phyloP scores from a whole-genome alignment of 2,329 filamentous ascomycete genomes.

The Byssothecium circinans region DNA sequence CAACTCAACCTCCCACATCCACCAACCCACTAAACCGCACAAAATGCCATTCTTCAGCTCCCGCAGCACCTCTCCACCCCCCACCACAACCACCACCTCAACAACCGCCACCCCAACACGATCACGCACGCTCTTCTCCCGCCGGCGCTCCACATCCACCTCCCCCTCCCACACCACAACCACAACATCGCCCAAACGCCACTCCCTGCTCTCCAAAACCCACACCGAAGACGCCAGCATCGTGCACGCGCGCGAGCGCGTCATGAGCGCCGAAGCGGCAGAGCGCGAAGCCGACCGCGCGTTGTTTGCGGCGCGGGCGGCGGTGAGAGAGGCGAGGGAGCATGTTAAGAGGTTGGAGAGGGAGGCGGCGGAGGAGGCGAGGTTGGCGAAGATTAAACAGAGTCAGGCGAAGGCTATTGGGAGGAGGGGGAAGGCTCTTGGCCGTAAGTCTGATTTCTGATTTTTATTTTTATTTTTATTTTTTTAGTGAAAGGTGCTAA shows the following conservation, averaged over 20 bases:
- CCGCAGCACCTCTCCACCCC: constrained; percentile 23
- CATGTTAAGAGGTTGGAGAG: constrained; percentile 65
- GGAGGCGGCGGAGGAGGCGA: constrained; percentile 58
- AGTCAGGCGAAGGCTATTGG: constrained; percentile 65
- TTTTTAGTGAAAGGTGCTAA: no score
- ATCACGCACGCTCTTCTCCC: constrained; percentile 39
- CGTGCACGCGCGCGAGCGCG: constrained; percentile 61
- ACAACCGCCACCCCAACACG: constrained; percentile 26
- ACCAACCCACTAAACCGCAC: constrained; percentile 23
- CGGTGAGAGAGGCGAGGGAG: constrained; percentile 64
- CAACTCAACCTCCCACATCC: constrained; percentile 2
- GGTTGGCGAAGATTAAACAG: constrained; percentile 69
- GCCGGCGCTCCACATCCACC: constrained; percentile 40
- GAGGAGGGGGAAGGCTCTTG: constrained; percentile 70
- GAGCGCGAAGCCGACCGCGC: constrained; percentile 68
- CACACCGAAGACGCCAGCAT: constrained; percentile 64
- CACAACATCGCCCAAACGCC: constrained; percentile 29
- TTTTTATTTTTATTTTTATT: no score
- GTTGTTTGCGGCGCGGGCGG: constrained; percentile 58
- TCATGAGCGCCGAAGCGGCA: constrained; percentile 63
- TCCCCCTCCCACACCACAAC: constrained; percentile 25
- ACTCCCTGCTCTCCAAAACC: constrained; percentile 46
- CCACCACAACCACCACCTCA: no score
- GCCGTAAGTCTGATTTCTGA: constrained; percentile 55
- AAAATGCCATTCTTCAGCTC: constrained; percentile 42